These are phyloP conservation scores for Protomyces inouyei DNA, from an alignment of 1,139 yeast genomes.

Conservation along the genomic window DNA sequence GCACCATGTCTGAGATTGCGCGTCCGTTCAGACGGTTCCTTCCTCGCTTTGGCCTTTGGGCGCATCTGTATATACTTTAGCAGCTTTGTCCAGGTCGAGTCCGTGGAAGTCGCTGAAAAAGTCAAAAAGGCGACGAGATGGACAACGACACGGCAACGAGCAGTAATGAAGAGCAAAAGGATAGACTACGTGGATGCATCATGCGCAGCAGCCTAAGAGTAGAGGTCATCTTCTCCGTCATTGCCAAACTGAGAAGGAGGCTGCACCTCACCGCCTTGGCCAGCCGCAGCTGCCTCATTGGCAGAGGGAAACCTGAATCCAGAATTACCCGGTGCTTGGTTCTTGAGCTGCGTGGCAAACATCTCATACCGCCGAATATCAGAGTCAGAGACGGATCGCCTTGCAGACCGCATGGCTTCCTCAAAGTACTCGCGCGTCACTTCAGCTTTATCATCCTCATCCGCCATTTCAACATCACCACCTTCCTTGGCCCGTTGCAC, in stretches of 20 bases:
- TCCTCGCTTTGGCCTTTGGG: conserved; percentile 5
- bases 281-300: conserved; percentile 39
- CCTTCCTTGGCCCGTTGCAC: conserved; percentile 46
- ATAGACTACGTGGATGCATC: too few species aligned
- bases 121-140: neutral
- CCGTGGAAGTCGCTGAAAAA: neutral
- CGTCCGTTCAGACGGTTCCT: conserved; percentile 21
- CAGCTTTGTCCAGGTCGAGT: neutral
- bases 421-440: conserved; percentile 91
- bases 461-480: conserved; percentile 57
- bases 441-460: conserved; percentile 89
- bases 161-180: too few species aligned
- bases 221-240: conserved; percentile 92
- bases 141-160: too few species aligned
- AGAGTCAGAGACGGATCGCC: conserved; percentile 93
- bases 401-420: conserved; percentile 99
- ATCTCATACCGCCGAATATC: conserved; percentile 99
- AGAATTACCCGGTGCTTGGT: conserved; percentile 74
- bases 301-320: conserved; percentile 40
- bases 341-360: conserved; percentile 92
- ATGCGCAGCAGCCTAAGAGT: conserved; percentile 38
- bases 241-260: conserved; percentile 60
- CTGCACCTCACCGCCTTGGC: conserved; percentile 32
- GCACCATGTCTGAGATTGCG: conserved; percentile 21
- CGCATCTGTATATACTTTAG: neutral